Base-by-base conservation (phyloP, 345 rosid genomes). In the Lepidium sativum region DNA sequence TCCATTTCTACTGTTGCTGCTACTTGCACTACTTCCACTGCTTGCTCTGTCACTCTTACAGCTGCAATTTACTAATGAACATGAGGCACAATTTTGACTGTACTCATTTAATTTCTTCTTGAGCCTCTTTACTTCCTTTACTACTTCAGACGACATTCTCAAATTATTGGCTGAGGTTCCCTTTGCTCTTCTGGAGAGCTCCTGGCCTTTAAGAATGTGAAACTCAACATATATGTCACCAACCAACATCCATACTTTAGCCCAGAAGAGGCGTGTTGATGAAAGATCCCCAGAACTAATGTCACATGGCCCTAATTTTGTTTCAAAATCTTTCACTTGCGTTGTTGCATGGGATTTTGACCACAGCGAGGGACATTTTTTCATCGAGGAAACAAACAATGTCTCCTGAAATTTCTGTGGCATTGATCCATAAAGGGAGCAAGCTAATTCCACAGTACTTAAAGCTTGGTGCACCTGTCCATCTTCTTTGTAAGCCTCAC, bases 11-110 rank as follows among this genome's bases (percentile, higher is more conserved):
- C 92, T 85, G 64, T 45, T 12, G 67, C 96, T 91, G 68, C 98
- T 84, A 71, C 97, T 92, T 37, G 97, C 98, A 27, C 90, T 89
- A 75, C 76, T 87, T 53, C 97, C 96, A 59, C 98, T 92, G 84
- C 94, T 92, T 29, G 81, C 97, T 75, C 97, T 81, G 70, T 87
- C 98, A 77, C 86, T 82, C 75, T 78, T 86, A 76, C 98, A 89
- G 78, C 98, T 86, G 78, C 98, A 92, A 50, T 92, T 89, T 40
- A 86, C 87, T 74, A 92, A 77, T 50, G 92, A 92, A 76, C 98
- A 92, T 10, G 88, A 80, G 37, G 75, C 77, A 74, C 98, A 92
- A 52, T 83, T 89, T 77, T 79, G 76, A 70, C 77, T 70, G 67
- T 61, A 69, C 65, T 60, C 81, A 29, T 83, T 78, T 67, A 92